Base-by-base conservation (phyloP, 225 moss, liverwort and hornwort species). In the Rhytidiadelphus loreus region DNA sequence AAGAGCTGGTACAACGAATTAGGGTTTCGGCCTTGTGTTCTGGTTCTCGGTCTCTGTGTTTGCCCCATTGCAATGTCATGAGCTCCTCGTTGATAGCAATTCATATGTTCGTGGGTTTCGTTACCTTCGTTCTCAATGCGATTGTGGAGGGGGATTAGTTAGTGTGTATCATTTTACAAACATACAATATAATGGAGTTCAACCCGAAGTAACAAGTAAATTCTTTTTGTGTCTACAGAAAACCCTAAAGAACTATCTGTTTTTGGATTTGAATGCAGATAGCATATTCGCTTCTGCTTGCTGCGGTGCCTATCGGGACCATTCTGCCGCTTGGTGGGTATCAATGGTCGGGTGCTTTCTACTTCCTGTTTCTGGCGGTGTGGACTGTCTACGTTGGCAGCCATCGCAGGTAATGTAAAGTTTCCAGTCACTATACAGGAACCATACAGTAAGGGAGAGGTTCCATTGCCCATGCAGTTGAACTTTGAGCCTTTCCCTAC, bases 301-400 rank as follows among this genome's bases (percentile, higher is more conserved):
- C 94, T 81, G 99, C 96, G 50, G 96, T 99, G 90, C 99, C 99
- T 6, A 89, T 99, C n/a, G 97, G 96, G 61, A 92, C 93, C 43
- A 82, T 96, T 86, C 90, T 99, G 88, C 99, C 99, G 32, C 82
- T 87, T n/a, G 89, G 77, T 72, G 93, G 95, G 37, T 96, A 93
- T 85, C 94, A 99, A 75, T 97, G 96, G 99, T 96, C 96, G 14
- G 96, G 95, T 56, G 96, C 96, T 48, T 95, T 99, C 41, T 99
- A 99, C 90, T 99, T 99, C 77, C 96, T 97, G 70, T 96, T 97
- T 87, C 93, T 97, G 68, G 99, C 97, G 18, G 93, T 99, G 88
- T 99, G 99, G 99, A 94, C 95, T 86, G 97, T 99, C 52, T 99
- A 96, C 46, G 96, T 99, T 20, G 97, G 99, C 71, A 99, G 96